Evolutionary conservation across 768 basidiomycete species (phyloP), one percentile per base, ranked within the genome.

Genomic region (Trichaptum fuscoviolaceum): DNA sequence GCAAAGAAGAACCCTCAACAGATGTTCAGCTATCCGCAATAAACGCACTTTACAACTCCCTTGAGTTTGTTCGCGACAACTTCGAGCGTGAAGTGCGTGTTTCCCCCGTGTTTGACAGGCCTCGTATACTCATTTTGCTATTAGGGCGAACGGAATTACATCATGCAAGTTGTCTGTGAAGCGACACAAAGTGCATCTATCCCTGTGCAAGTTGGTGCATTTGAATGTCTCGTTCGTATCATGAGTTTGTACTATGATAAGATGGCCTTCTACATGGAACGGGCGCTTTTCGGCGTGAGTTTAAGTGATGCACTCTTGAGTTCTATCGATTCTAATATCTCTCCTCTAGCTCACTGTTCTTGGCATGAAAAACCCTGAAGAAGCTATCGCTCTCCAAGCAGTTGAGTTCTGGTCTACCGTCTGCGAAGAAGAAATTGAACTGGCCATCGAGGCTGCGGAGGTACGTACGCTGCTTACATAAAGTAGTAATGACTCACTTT

Each of bases 351-450:
- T 99, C 67, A 99, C 97, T 12, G 94, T 98, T 24, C 88, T 97
- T 75, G 97, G 97, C 52, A 99, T 99, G 97, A 95, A 95, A 76
- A 89, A 96, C 71, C 77, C 79, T 7, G 95, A 99, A 70, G 95
- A 97, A 71, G 82, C 87, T 7, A 96, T 99, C 42, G 94, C 95
- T 0, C 78, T 98, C 30, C 97, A 99, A 76, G 97, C 97, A 25
- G 90, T 99, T 64, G 97, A 99, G 74, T 99, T 99, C 78, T 99
- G 97, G 97, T 96, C 96, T 5, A 98, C 96, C 8, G 96, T 99
- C 1, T 98, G 95, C 73, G 96, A 99, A 75, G 94, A 97, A 76
- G 97, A 99, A 76, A 88, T 95, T 25, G 96, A 98, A 66, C 82
- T 98, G 62, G 89, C 91, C 23, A 84, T 94, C 70, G 96, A 98